Base-by-base conservation (phyloP, 768 basidiomycete species). In the Tylopilus sp. region DNA sequence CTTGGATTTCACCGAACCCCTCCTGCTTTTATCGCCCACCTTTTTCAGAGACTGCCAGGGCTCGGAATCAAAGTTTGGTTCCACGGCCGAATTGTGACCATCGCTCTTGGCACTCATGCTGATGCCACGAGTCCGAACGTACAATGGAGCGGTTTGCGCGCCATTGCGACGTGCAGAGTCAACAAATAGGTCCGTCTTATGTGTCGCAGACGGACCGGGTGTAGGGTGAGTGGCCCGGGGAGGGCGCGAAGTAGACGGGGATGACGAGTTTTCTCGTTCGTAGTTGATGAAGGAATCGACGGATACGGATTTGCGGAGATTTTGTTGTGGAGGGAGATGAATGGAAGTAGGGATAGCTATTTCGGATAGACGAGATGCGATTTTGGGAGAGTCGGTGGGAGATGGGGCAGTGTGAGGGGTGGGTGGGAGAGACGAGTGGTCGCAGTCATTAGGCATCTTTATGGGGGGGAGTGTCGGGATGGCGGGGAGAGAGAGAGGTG, bases 261-360 rank as follows among this genome's bases (percentile, higher is more conserved):
- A 52, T 9, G 68, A 57, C 25, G 67, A 52, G 44, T 65, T 65
- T 39, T 75, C 72, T 57, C 71, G 72, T 57, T 69, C 68, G 61
- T 73, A 73, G 31, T 71, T 72, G 44, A 79, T 76, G 66, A 90
- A 85, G 10, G 88, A 90, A 67, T 90, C 88, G 53, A 83, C 86
- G 20, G 88, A 90, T 53, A 86, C 69, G 25, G 87, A 85, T 71
- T 89, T 89, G 60, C 86, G 79, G 48, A 90, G 77, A 52, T 63
- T 65, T 49, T 60, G 61, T 48, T 66, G 65, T 31, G 60, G 47
- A 35, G 57, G 51, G 18, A 51, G 57, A 60, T 62, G 64, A 44
- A 66, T 45, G 35, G 67, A 53, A 44, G 63, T 22, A 21, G 47
- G 21, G 31, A 33, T 51, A 40, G 50, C 13, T 4, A 40, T 45